Base-by-base conservation (phyloP, 2,329 filamentous ascomycete species). In the Xylaria sp. region DNA sequence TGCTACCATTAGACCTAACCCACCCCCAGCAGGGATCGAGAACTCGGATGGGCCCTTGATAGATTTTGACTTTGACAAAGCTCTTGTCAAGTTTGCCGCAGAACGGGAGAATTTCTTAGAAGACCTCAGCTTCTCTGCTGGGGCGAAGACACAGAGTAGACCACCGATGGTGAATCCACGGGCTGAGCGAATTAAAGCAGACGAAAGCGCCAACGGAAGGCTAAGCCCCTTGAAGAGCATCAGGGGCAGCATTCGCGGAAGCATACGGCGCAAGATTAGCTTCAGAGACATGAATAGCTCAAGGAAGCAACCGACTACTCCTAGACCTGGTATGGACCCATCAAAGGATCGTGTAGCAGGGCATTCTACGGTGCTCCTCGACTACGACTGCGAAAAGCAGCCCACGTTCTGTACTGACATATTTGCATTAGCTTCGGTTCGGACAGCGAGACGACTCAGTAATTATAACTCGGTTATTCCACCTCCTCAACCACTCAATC, bases 381-480 rank as follows among this genome's bases (percentile, higher is more conserved):
- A 64, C 31, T 65, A 70, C 55, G 57, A 70, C 49, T 71, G 65
- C 67, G 67, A 67, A 54, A 70, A 59, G 64, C 50, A 67, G 21
- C 56, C 60, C 17, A 57, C 50, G 46, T 68, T 69, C 57, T 70
- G 56, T 67, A 71, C 75, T 78, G 71, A 77, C 69, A 63, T 67
- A 45, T 70, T 60, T 67, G 60, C 70, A 68, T 52, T 67, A 86
- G 85, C 84, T 63, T 87, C 85, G 47, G 79, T 87, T 66, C 89
- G 94, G 70, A 97, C 94, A 4, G 89, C 94, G 38, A 95, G 89
- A 78, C 88, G 95, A 71, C 81, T 98, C 68, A 98, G 94, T 77
- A 96, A 96, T 75, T 99, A 99, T 78, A 98, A 98, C 76, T 97
- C 95, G 1, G 95, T 99, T 55, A 98, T 99, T 57, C 95, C 95